These are phyloP conservation scores for Pseudocercospora vitis DNA, from an alignment of 2,329 filamentous ascomycete species.

Conservation along the genomic window DNA sequence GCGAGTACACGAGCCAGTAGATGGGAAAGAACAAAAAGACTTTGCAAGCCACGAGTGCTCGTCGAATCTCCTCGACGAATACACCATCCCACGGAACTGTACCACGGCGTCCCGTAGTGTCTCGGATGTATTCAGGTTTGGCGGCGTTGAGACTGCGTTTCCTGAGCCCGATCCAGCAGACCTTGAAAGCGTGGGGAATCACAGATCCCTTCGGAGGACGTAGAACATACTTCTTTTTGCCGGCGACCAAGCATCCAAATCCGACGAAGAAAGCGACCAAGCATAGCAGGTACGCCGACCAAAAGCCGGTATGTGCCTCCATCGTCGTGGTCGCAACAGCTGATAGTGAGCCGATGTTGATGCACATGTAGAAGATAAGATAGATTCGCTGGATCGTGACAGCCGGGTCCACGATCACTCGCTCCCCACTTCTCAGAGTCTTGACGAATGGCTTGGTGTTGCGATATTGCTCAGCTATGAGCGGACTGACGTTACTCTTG, in stretches of 20 bases:
- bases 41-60: conserved; percentile 63
- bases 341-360: conserved; percentile 69
- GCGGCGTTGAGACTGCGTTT: conserved; percentile 51
- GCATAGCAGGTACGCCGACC: conserved; percentile 62
- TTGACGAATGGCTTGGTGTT: conserved; percentile 40
- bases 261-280: conserved; percentile 63
- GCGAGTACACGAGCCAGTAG: conserved; percentile 60
- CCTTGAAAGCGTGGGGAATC: conserved; percentile 58
- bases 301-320: conserved; percentile 65
- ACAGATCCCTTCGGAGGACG: conserved; percentile 70
- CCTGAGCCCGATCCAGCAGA: conserved; percentile 58
- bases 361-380: conserved; percentile 47
- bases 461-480: conserved; percentile 50
- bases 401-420: conserved; percentile 47
- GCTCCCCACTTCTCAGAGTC: conserved; percentile 42
- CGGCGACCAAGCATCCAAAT: conserved; percentile 52
- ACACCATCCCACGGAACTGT: conserved; percentile 80
- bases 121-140: conserved; percentile 64
- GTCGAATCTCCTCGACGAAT: conserved; percentile 74
- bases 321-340: conserved; percentile 52
- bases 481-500: conserved; percentile 68
- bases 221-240: conserved; percentile 53
- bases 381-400: conserved; percentile 42
- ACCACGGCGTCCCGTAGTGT: conserved; percentile 55
- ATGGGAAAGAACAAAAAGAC: conserved; percentile 58